Percentiles rank a stretch among this genome's conserved stretches.
These are phyloP conservation scores for Cokeromyces recurvatus DNA, from an alignment of 371 early-diverging fungal species.

Conservation along the genomic window DNA sequence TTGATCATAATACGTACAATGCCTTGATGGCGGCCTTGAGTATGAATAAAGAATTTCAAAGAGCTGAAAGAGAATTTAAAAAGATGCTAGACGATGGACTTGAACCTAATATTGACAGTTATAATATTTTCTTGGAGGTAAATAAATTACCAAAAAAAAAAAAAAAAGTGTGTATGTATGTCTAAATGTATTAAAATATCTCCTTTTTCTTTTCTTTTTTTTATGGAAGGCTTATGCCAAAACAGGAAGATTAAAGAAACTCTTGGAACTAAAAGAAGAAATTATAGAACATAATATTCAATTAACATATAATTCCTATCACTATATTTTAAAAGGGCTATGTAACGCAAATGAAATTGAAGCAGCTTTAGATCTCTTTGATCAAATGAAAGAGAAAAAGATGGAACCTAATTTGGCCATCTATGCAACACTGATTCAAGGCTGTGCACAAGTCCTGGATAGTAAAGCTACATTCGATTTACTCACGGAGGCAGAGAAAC, in stretches of 20 bases:
- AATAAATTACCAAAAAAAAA: not conserved
- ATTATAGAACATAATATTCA: slow-evolving; percentile 33
- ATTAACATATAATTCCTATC: slow-evolving; percentile 32
- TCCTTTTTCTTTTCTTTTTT: no score
- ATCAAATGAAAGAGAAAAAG: slow-evolving; percentile 37
- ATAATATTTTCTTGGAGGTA: slow-evolving; percentile 32
- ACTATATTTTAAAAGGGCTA: slow-evolving; percentile 40
- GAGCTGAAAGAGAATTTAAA: slow-evolving; percentile 11
- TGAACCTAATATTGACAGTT: slow-evolving; percentile 28
- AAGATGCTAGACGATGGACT: slow-evolving; percentile 31
- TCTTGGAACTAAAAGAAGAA: slow-evolving; percentile 19
- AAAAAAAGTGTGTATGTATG: not conserved
- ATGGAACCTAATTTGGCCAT: slow-evolving; percentile 31
- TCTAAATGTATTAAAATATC: no score
- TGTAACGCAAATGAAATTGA: slow-evolving; percentile 35
- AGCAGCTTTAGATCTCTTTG: slow-evolving; percentile 43
- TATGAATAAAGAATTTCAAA: slow-evolving; percentile 16
- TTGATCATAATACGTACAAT: slow-evolving; percentile 49
- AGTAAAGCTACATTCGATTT: slow-evolving; percentile 39
- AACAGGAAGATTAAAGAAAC: slow-evolving; percentile 15
- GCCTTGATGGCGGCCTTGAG: slow-evolving; percentile 42
- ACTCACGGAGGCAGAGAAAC: slow-evolving; percentile 47
- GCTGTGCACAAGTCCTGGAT: slow-evolving; percentile 22
- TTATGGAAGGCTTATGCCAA: slow-evolving; percentile 35
- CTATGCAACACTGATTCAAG: slow-evolving; percentile 34